Evolutionary conservation across 2,329 filamentous ascomycete species (phyloP).

Genomic region (Microascus cirrosus): DNA sequence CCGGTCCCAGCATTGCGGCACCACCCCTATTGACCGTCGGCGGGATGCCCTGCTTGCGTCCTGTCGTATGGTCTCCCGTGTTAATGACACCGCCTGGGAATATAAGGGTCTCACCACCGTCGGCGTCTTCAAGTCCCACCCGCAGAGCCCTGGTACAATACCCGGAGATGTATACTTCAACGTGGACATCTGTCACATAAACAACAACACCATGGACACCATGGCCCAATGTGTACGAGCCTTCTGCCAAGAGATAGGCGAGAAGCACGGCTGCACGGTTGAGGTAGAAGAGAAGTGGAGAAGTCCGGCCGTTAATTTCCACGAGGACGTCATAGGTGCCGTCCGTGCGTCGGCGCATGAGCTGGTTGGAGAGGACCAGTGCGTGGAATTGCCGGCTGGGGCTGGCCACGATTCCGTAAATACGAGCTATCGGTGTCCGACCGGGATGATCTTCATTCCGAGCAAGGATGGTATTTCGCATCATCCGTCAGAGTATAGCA

Average conservation of each 20-base stretch:
- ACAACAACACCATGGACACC: background rate
- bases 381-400: background rate
- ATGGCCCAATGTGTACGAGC: background rate
- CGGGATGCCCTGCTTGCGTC: background rate
- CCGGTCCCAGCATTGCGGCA: background rate
- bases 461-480: background rate
- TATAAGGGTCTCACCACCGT: background rate
- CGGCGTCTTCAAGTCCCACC: background rate
- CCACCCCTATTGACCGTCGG: background rate
- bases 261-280: background rate
- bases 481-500: background rate
- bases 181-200: background rate
- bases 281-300: background rate
- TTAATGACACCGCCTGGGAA: background rate
- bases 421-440: background rate
- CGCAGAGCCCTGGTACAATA: background rate
- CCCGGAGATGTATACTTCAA: background rate
- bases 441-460: background rate
- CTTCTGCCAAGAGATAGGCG: background rate
- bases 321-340: background rate
- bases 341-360: background rate
- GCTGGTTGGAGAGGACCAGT: background rate
- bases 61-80: background rate
- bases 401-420: background rate
- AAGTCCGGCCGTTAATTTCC: background rate